Conservation (phyloP, 495 filamentous ascomycete species). For the Gamarada debralockiae region DNA sequence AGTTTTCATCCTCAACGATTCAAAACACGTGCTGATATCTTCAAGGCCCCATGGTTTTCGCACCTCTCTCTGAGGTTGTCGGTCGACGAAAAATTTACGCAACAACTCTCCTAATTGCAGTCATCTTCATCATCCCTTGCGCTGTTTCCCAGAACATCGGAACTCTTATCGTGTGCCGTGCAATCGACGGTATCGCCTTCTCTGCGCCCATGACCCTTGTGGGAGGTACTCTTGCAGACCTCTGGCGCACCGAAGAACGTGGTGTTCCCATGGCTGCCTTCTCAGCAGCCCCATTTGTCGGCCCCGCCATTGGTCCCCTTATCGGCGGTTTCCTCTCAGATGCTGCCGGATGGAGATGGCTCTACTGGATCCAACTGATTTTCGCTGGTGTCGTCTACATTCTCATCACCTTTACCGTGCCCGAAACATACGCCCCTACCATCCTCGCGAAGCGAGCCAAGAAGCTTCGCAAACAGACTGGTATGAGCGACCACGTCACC, state of each 20-base stretch:
- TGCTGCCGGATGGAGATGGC: constrained; percentile 72
- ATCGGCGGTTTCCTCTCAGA: constrained; percentile 72
- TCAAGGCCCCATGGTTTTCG: constrained; percentile 72
- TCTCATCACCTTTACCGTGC: constrained; percentile 73
- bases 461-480: constrained; percentile 65
- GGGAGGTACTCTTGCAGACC: constrained; percentile 74
- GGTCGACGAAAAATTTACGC: constrained; percentile 67
- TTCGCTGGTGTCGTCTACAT: constrained; percentile 60
- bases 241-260: constrained; percentile 78
- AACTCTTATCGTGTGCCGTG: constrained; percentile 67
- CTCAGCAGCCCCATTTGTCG: constrained; percentile 73
- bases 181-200: constrained; percentile 78
- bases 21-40: constrained; percentile 1
- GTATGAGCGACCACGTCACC: constrained; percentile 60
- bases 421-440: constrained; percentile 75
- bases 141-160: constrained; percentile 70
- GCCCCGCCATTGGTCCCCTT: constrained; percentile 63
- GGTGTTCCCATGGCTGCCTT: constrained; percentile 88
- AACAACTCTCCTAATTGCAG: constrained; percentile 57
- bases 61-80: constrained; percentile 69
- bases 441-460: constrained; percentile 61
- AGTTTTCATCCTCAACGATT: constrained; percentile 10
- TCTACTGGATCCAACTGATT: constrained; percentile 83
- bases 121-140: constrained; percentile 75
- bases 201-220: constrained; percentile 81